Evolutionary conservation across 192 early-diverging fungal genomes (phyloP).

Genomic region (Entophlyctis luteolus): DNA sequence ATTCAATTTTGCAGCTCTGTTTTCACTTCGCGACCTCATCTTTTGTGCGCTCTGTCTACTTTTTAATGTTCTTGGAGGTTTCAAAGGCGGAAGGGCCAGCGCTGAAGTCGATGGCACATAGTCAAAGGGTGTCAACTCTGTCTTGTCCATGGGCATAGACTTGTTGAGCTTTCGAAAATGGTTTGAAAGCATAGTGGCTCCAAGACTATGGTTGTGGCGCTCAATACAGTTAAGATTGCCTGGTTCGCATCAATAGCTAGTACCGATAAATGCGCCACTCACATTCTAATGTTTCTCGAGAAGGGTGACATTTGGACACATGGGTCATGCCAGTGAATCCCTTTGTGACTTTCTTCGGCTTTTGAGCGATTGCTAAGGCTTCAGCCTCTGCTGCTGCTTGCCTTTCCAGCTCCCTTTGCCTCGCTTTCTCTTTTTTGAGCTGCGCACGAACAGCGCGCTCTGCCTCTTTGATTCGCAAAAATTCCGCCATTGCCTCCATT

Average conservation of each 20-base stretch:
- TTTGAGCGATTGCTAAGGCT: neutral
- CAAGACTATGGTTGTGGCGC: slow-evolving; percentile 3
- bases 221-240: slow-evolving; percentile 1
- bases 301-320: slow-evolving; percentile 44
- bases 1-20: neutral
- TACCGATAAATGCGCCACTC: slow-evolving; percentile 21
- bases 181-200: slow-evolving; percentile 28
- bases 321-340: slow-evolving; percentile 41
- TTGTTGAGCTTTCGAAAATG: slow-evolving; percentile 37
- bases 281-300: slow-evolving; percentile 44
- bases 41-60: neutral
- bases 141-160: slow-evolving; percentile 44
- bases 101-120: neutral
- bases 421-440: slow-evolving; percentile 18
- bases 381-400: neutral
- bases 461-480: slow-evolving; percentile 30
- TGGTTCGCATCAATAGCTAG: neutral
- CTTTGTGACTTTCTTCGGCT: neutral
- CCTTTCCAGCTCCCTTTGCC: neutral
- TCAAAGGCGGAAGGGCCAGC: neutral
- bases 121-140: slow-evolving; percentile 36
- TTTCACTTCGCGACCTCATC: neutral
- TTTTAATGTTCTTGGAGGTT: too few relatives aligned
- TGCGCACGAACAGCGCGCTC: slow-evolving; percentile 28
- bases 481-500: slow-evolving; percentile 20